Evolutionary conservation across 2,329 filamentous ascomycete species (phyloP).

Genomic region (Trichoderma sp.): DNA sequence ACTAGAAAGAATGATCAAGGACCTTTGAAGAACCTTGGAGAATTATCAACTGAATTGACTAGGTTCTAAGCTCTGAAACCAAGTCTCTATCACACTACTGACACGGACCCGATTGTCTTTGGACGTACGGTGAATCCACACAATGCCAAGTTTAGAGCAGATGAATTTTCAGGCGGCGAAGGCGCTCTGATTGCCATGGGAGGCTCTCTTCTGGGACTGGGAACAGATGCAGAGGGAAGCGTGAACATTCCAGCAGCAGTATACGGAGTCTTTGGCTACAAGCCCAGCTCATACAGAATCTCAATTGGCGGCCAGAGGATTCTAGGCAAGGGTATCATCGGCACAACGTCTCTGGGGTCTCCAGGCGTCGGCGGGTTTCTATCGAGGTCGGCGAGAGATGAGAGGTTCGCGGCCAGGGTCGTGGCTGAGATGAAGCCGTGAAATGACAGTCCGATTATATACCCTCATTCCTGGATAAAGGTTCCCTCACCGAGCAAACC

Average conservation of each 20-base stretch:
- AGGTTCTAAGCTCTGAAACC: no score
- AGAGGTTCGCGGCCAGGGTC: neutral
- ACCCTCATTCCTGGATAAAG: neutral
- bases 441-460: neutral
- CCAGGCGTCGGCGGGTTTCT: neutral
- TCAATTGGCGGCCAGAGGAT: neutral
- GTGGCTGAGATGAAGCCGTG: neutral
- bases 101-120: neutral
- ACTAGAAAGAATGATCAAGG: no score
- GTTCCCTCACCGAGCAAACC: neutral
- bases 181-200: slow-evolving; percentile 39
- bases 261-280: neutral
- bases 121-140: slow-evolving; percentile 28
- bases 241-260: neutral
- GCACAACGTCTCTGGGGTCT: neutral
- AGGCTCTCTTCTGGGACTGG: slow-evolving; percentile 46
- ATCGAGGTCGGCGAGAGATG: neutral
- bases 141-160: neutral
- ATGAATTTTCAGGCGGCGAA: slow-evolving; percentile 43
- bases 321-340: neutral
- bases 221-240: slow-evolving; percentile 51
- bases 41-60: no score
- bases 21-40: no score
- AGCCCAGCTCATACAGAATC: neutral
- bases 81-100: no score